phyloP scores from a whole-genome alignment of 2,329 filamentous ascomycete genomes.

The Colletotrichum tropicale region DNA sequence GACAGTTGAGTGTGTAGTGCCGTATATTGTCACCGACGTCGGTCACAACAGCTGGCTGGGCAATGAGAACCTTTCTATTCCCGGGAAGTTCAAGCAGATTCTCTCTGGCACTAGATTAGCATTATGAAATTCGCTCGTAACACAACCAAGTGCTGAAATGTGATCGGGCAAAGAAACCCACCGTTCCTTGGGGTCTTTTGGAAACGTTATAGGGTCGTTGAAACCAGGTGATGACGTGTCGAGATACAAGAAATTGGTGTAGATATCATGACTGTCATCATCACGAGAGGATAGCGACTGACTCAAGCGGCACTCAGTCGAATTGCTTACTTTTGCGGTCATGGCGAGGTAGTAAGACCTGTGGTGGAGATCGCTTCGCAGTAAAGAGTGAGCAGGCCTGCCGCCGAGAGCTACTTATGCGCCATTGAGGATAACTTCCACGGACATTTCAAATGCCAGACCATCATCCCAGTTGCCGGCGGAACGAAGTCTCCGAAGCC shows the following conservation, averaged over 20 bases:
- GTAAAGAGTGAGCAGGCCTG: not conserved
- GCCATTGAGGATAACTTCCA: not conserved
- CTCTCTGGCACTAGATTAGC: not conserved
- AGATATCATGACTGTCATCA: not conserved
- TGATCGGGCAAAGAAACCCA: not conserved
- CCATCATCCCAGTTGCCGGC: not conserved
- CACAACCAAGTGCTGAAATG: not conserved
- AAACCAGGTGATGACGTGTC: not conserved
- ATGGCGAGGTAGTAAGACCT: not conserved
- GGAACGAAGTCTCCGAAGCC: not conserved
- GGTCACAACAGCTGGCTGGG: conserved; percentile 33
- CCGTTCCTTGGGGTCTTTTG: not conserved
- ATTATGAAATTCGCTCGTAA: not conserved
- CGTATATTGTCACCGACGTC: conserved; percentile 69
- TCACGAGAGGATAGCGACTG: not conserved
- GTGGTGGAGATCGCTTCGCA: not conserved
- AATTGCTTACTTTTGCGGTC: not conserved
- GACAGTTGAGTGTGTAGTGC: conserved; percentile 62
- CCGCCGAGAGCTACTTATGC: not conserved
- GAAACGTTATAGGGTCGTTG: not conserved
- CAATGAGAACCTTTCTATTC: not conserved
- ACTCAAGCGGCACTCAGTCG: not conserved
- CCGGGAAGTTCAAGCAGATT: not conserved
- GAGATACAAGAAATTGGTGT: not conserved
- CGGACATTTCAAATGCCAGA: not conserved